phyloP scores from a whole-genome alignment of 495 filamentous ascomycete species.

The Neurospora africana region DNA sequence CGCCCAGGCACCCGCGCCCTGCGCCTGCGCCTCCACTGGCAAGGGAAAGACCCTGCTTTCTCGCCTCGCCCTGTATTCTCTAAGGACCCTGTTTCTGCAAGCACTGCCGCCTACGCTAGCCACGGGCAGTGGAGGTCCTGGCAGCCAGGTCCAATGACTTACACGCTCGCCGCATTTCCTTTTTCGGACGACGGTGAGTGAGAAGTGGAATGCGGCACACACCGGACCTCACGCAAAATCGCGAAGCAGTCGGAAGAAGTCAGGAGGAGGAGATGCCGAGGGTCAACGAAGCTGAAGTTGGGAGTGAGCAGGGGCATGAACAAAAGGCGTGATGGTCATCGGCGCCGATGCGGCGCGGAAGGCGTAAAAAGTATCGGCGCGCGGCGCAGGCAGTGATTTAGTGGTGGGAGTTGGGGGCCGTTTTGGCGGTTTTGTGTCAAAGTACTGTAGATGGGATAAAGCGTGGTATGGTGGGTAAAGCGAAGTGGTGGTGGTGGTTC shows the following conservation, averaged over 20 bases:
- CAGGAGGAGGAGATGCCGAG: neutral
- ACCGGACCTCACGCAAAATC: no score
- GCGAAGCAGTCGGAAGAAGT: no score
- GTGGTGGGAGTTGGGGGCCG: neutral
- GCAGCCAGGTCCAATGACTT: neutral
- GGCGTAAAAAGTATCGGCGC: neutral
- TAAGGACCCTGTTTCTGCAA: no score
- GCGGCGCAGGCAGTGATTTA: neutral
- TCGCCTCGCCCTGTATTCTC: no score
- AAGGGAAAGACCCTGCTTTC: no score
- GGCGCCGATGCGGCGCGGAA: neutral
- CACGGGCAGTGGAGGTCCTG: no score
- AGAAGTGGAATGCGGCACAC: neutral
- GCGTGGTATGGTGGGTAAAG: no score
- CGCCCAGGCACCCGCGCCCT: neutral
- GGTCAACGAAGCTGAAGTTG: neutral
- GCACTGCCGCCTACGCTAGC: neutral
- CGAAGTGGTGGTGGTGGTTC: neutral
- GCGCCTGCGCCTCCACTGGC: neutral
- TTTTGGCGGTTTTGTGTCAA: neutral
- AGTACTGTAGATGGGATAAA: neutral
- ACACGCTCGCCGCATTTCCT: neutral
- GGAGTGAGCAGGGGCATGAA: no score
- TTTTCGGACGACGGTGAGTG: neutral
- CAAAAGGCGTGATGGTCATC: neutral